Evolutionary conservation across 495 filamentous ascomycete genomes (phyloP), one percentile per base, ranked within the genome.

Genomic region (Aspergillus sclerotiicarbonarius): DNA sequence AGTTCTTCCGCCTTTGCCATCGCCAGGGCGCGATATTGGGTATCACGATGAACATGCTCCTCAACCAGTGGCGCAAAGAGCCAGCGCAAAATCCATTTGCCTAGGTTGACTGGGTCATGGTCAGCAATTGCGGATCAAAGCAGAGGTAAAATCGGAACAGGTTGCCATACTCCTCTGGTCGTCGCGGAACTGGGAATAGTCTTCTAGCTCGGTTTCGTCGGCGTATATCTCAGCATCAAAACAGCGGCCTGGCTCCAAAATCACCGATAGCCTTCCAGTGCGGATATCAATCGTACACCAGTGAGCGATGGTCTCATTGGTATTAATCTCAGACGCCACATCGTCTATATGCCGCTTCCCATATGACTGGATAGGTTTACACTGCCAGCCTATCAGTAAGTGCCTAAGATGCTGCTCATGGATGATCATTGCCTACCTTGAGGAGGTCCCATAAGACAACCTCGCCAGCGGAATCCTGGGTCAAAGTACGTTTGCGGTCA

Each of bases 201-300:
- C 88, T 18, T 87, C 80, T 48, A 93, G 54, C 15, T 84, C 73
- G 9, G 91, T 73, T 67, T 97, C 91, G 67, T 98, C 94, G 0
- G 92, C 92, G 68, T 98, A 98, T 74, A 95, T 88, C 68, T 98
- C 94, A 37, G 92, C 95, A 71, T 98, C 95, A 64, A 98, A 98
- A 68, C 94, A 98, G 59, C 94, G 92, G 63, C 94, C 96, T 45
- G 92, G 90, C 63, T 98, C 94, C 18, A 98, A 71, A 12, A 96
- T 88, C 29, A 95, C 92, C 3, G 91, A 91, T 55, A 98, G 72
- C 59, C 88, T 87, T 41, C 94, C 94, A 5, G 94, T 98, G 54
- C 92, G 86, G 30, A 91, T 93, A 66, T 98, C 92, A 48, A 98
- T 89, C 12, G 88, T 87, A 67, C 93, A 98, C 94, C 94, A 98